phyloP scores from a whole-genome alignment of 148 eudicot genomes.

The Heliamphora exappendiculata region DNA sequence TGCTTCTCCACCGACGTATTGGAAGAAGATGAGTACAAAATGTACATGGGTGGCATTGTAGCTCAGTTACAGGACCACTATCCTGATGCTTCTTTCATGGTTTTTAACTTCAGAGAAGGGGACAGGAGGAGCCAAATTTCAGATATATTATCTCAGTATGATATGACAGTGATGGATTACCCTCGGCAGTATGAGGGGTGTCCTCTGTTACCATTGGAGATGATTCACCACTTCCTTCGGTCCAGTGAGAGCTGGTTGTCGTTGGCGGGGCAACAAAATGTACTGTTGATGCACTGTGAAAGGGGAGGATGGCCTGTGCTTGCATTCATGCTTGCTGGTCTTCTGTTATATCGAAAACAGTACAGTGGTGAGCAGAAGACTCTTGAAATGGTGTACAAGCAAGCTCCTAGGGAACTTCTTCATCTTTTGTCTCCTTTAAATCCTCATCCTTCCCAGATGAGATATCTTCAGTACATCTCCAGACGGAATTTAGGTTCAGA shows the following conservation, averaged over 20 bases:
- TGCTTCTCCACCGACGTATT: constrained; percentile 70
- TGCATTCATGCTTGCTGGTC: constrained; percentile 76
- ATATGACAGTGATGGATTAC: no score
- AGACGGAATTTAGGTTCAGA: constrained; percentile 47
- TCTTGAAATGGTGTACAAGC: constrained; percentile 73
- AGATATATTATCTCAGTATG: constrained; percentile 55
- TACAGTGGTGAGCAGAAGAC: constrained; percentile 67
- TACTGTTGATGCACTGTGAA: constrained; percentile 69
- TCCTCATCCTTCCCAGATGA: constrained; percentile 62
- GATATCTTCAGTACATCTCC: constrained; percentile 67
- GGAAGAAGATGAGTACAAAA: constrained; percentile 55
- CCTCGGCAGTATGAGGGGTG: no score
- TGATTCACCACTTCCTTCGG: constrained; percentile 64
- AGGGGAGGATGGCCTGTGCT: constrained; percentile 80
- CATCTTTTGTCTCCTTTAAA: constrained; percentile 52
- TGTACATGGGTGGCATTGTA: constrained; percentile 59
- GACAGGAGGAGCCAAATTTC: constrained; percentile 56
- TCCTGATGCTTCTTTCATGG: constrained; percentile 73
- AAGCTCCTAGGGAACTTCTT: constrained; percentile 68
- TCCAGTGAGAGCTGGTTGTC: constrained; percentile 86
- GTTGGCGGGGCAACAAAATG: constrained; percentile 66
- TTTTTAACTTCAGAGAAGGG: constrained; percentile 68
- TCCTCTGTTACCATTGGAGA: constrained; percentile 58
- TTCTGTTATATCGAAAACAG: constrained; percentile 58
- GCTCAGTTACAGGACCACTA: constrained; percentile 58